Base-by-base conservation (phyloP, 2,329 filamentous ascomycete genomes). In the Fusarium beomiforme region DNA sequence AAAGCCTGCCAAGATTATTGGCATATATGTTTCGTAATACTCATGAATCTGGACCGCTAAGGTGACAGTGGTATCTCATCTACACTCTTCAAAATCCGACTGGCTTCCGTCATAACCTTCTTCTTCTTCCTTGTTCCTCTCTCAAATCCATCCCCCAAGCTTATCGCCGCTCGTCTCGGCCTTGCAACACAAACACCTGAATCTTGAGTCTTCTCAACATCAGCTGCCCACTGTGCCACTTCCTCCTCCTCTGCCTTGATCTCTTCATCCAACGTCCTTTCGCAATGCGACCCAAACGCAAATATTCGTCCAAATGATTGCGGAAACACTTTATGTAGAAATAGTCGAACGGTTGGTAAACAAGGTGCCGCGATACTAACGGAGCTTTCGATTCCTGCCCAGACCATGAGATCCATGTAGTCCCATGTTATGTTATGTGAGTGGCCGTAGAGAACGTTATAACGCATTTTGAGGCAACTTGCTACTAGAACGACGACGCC, bases 391-490 rank as follows among this genome's bases (percentile, higher is more conserved):
- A 66, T 66, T 10, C 63, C 63, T 0, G 63, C 61, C 63, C 63
- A 66, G 0, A 66, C 61, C 61, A 66, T 66, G 0, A 66, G 14
- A 4, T 66, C 63, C 63, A 66, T 66, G 5, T 66, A 66, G 10
- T 66, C 63, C 63, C 61, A 66, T 0, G 61, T 66, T 1, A 66
- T 66, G 19, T 66, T 66, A 5, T 47, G 26, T 0, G 63, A 66
- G 6, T 66, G 39, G 5, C 63, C 61, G 23, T 66, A 66, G 2
- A 66, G 61, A 10, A 66, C 58, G 6, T 66, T 66, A 14, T 66
- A 66, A 2, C 63, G 63, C 63, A 66, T 66, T 41, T 66, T 66
- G 6, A 66, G 63, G 6, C 61, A 66, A 19, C 63, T 66, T 4
- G 63, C 63, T 12, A 66, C 23, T 1, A 66, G 17, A 1, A 66